These are phyloP conservation scores for Eutrema japonicum DNA, from an alignment of 345 rosid genomes.

Conservation along the genomic window DNA sequence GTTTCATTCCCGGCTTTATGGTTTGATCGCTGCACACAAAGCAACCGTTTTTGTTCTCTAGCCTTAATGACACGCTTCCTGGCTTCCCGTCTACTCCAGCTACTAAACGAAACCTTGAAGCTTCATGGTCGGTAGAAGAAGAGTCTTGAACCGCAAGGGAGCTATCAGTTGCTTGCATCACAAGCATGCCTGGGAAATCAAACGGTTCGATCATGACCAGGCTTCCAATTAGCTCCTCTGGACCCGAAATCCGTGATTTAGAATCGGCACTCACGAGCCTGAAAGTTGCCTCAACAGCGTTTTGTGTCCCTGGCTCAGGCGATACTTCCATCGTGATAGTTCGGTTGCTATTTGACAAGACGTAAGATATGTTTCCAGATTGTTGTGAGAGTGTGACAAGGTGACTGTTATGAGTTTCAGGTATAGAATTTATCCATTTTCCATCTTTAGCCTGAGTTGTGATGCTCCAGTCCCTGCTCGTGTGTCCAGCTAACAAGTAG, in stretches of 20 bases:
- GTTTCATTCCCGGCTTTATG: conserved; percentile 40
- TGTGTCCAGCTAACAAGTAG: conserved; percentile 75
- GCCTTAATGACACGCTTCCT: conserved; percentile 62
- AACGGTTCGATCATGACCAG: conserved; percentile 73
- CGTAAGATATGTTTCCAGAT: conserved; percentile 52
- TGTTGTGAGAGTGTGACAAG: conserved; percentile 70
- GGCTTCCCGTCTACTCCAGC: conserved; percentile 68
- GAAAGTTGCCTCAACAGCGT: conserved; percentile 68
- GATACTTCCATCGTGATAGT: conserved; percentile 63
- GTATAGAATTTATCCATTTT: conserved; percentile 68
- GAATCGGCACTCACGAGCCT: conserved; percentile 53
- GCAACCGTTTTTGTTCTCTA: conserved; percentile 59
- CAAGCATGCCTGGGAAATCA: conserved; percentile 73
- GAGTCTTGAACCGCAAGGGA: conserved; percentile 49
- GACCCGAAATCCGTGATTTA: conserved; percentile 32
- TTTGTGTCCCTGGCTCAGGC: conserved; percentile 63
- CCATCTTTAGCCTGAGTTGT: conserved; percentile 49
- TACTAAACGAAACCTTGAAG: conserved; percentile 59
- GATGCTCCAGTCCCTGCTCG: conserved; percentile 71
- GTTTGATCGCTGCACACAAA: conserved; percentile 56
- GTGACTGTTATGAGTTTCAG: conserved; percentile 53
- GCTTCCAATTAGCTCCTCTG: conserved; percentile 55
- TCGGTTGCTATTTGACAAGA: conserved; percentile 60
- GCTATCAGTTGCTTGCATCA: conserved; percentile 51
- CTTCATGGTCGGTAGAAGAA: conserved; percentile 27